These are phyloP conservation scores for Aspergillus candidus DNA, from an alignment of 2,329 filamentous ascomycete species.

Conservation along the genomic window DNA sequence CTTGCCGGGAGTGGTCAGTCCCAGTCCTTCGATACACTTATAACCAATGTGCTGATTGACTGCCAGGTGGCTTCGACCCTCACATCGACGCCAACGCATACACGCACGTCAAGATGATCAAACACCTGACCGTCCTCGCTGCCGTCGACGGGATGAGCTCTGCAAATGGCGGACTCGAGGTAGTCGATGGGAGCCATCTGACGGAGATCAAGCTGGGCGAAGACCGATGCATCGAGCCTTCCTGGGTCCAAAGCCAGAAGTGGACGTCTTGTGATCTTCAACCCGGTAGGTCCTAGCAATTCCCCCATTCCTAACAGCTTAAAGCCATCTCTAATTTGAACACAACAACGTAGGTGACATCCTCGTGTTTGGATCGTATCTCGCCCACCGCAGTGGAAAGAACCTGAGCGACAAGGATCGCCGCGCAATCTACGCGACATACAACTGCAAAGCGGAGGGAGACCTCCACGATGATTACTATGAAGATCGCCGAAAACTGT, in stretches of 20 bases:
- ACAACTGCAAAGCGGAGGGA: slow-evolving; percentile 36
- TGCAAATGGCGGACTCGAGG: slow-evolving; percentile 36
- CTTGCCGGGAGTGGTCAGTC: slow-evolving; percentile 32
- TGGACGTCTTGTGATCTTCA: slow-evolving; percentile 32
- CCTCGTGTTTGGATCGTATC: slow-evolving; percentile 36
- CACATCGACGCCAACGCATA: slow-evolving; percentile 41
- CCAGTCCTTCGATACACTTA: no score
- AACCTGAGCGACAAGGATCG: slow-evolving; percentile 32
- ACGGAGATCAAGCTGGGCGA: slow-evolving; percentile 30
- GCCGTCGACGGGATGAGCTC: slow-evolving; percentile 34
- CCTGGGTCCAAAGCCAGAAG: slow-evolving; percentile 30
- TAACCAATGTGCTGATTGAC: background rate
- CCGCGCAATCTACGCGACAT: slow-evolving; percentile 40
- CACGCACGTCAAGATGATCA: slow-evolving; percentile 38
- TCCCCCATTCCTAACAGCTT: background rate
- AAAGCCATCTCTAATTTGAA: background rate
- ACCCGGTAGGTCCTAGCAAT: slow-evolving; percentile 20
- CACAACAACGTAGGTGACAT: slow-evolving; percentile 23
- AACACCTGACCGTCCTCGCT: slow-evolving; percentile 37
- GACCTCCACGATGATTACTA: slow-evolving; percentile 42
- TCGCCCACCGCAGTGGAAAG: slow-evolving; percentile 34
- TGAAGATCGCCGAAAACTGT: slow-evolving; percentile 34
- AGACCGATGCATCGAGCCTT: slow-evolving; percentile 31
- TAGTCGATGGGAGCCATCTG: slow-evolving; percentile 35
- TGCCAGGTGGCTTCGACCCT: slow-evolving; percentile 32